phyloP scores from a whole-genome alignment of 495 filamentous ascomycete genomes.

The Xylaria sp. region DNA sequence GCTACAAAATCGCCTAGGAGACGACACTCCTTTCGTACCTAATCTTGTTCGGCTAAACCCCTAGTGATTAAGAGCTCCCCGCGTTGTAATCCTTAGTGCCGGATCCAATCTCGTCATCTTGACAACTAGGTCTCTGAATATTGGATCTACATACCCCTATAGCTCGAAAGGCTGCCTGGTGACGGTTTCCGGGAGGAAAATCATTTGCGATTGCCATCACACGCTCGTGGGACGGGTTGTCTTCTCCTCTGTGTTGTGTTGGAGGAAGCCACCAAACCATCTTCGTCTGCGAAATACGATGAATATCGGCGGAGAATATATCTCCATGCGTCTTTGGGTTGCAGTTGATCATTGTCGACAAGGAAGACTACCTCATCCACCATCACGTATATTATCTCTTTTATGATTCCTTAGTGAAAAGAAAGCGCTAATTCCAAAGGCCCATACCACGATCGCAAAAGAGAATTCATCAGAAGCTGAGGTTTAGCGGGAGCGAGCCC shows the following conservation, averaged over 20 bases:
- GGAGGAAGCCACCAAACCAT: constrained; percentile 28
- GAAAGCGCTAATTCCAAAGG: too few species aligned
- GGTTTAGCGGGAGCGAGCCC: constrained; percentile 28
- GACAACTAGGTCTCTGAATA: constrained; percentile 28
- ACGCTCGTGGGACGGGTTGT: constrained; percentile 29
- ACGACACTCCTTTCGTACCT: not conserved
- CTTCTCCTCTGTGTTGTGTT: constrained; percentile 32
- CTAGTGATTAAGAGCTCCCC: constrained; percentile 32
- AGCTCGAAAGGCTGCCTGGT: constrained; percentile 22
- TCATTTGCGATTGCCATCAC: constrained; percentile 19
- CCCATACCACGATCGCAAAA: constrained; percentile 33
- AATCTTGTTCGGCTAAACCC: constrained; percentile 23
- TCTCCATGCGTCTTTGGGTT: constrained; percentile 13
- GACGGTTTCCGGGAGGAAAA: constrained; percentile 12
- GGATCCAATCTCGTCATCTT: constrained; percentile 39
- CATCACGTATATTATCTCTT: constrained; percentile 30
- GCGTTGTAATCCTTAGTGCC: constrained; percentile 27
- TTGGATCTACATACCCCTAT: constrained; percentile 24
- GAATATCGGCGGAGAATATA: constrained; percentile 27
- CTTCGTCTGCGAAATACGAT: constrained; percentile 26
- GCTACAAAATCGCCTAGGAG: not conserved
- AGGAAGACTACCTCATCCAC: constrained; percentile 24
- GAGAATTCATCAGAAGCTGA: constrained; percentile 34
- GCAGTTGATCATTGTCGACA: constrained; percentile 11
- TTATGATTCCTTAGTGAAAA: not conserved